Conservation (phyloP, 73 alveolate species). For the Uronychia setigera region DNA sequence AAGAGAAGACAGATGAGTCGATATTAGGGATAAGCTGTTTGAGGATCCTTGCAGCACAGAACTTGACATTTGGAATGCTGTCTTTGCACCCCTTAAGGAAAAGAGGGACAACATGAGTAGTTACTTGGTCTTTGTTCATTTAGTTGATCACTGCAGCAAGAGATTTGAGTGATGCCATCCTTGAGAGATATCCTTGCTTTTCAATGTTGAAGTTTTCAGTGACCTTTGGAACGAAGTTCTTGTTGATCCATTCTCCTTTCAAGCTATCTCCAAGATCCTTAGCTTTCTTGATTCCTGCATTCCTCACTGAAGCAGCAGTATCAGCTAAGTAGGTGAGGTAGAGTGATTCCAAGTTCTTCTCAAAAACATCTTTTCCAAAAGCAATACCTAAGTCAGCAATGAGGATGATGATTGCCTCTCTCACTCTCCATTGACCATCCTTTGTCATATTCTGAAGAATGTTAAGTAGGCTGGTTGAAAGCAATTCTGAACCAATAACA, state of each 20-base stretch:
- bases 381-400: slow-evolving; percentile 82
- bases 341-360: slow-evolving; percentile 80
- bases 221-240: slow-evolving; percentile 87
- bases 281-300: slow-evolving; percentile 86
- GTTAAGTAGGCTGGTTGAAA: slow-evolving; percentile 68
- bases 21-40: slow-evolving; percentile 68
- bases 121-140: slow-evolving; percentile 73
- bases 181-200: slow-evolving; percentile 84
- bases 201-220: slow-evolving; percentile 85
- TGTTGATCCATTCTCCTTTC: slow-evolving; percentile 91
- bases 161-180: slow-evolving; percentile 89
- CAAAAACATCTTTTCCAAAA: slow-evolving; percentile 90
- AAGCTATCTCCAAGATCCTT: slow-evolving; percentile 79
- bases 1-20: slow-evolving; percentile 53
- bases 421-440: slow-evolving; percentile 97
- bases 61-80: slow-evolving; percentile 93
- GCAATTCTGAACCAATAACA: slow-evolving; percentile 90
- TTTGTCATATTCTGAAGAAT: slow-evolving; percentile 86
- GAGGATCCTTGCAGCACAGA: slow-evolving; percentile 87
- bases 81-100: slow-evolving; percentile 90
- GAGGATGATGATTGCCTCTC: slow-evolving; percentile 88
- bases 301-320: slow-evolving; percentile 97
- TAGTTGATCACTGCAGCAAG: slow-evolving; percentile 72
- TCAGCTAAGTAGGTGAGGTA: slow-evolving; percentile 91
- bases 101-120: slow-evolving; percentile 86